phyloP scores from a whole-genome alignment of 2,329 filamentous ascomycete species.

The Pezicula radicicola region DNA sequence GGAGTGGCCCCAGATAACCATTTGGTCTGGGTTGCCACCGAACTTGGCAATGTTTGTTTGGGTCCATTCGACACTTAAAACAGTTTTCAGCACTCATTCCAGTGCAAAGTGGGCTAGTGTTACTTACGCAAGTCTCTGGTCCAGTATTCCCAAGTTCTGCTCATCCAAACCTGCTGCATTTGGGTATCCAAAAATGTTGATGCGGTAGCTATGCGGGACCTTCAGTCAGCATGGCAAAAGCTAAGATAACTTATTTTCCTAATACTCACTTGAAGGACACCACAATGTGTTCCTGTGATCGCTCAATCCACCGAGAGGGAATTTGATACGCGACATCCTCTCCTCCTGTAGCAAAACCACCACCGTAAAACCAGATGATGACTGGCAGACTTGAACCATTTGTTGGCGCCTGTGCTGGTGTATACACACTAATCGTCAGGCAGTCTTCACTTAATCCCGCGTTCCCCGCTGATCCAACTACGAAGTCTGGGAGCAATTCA shows the following conservation, averaged over 20 bases:
- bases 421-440: conserved; percentile 22
- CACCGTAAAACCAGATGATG: conserved; percentile 23
- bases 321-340: conserved; percentile 2
- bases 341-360: conserved; percentile 10
- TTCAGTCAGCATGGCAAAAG: not conserved
- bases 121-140: conserved; percentile 26
- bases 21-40: conserved; percentile 35
- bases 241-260: not conserved
- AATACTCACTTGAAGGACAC: conserved; percentile 22
- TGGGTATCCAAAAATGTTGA: conserved; percentile 33
- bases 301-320: conserved; percentile 8
- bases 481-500: not conserved
- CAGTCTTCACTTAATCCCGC: conserved; percentile 18
- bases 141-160: conserved; percentile 8
- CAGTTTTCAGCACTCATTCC: not conserved
- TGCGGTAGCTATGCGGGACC: conserved; percentile 27
- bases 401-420: conserved; percentile 8
- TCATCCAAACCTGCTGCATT: conserved; percentile 16
- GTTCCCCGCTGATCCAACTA: not conserved
- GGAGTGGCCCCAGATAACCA: conserved; percentile 58
- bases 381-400: conserved; percentile 10
- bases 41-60: conserved; percentile 33
- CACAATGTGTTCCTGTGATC: conserved; percentile 19
- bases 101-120: no score
- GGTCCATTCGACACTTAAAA: conserved; percentile 28